Base-by-base conservation (phyloP, 371 early-diverging fungal genomes). In the Furculomyces boomerangus region DNA sequence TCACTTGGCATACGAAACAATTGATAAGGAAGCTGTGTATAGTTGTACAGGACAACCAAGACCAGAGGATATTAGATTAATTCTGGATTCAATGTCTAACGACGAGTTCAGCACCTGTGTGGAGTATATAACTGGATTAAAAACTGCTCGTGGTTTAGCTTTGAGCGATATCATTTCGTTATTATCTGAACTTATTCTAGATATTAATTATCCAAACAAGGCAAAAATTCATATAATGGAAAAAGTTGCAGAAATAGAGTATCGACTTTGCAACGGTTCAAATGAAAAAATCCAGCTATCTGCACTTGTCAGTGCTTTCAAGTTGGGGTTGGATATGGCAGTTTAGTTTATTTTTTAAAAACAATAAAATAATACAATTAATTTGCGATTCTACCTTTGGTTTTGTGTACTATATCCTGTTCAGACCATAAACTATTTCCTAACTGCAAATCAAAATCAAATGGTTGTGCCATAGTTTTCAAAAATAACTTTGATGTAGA, bases 401-500 rank as follows among this genome's bases (percentile, higher is more conserved):
- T 39, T 39, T n/a, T 10, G 14, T 49, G 49, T 28, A 30, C 60
- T 58, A 68, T 68, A 27, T 68, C 66, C n/a, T 67, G 64, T 50
- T 64, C 62, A 22, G 65, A 55, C 69, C 69, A 68, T 61, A 68
- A 59, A 40, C 69, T 68, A 39, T 60, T 54, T 20, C 69, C 70
- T 20, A 69, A 55, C 59, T 69, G 66, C 40, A 55, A 27, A 26
- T 51, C 47, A 46, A 57, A 41, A 20, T 90, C 93, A 55, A 89
- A 81, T 0, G 94, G 93, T 64, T 98, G 98, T 0, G 98, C 97
- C 93, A 99, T 98, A 18, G 81, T 73, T 61, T 93, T 78, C 63
- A 95, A 75, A 65, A 99, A 99, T 71, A 88, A 89, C 65, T 90
- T 93, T 10, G 91, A 84, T 46, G 90, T 77, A 1, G 80, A 80